Conservation (phyloP, 1,284 basidiomycete genomes). For the Cutaneotrichosporon dermatis region DNA sequence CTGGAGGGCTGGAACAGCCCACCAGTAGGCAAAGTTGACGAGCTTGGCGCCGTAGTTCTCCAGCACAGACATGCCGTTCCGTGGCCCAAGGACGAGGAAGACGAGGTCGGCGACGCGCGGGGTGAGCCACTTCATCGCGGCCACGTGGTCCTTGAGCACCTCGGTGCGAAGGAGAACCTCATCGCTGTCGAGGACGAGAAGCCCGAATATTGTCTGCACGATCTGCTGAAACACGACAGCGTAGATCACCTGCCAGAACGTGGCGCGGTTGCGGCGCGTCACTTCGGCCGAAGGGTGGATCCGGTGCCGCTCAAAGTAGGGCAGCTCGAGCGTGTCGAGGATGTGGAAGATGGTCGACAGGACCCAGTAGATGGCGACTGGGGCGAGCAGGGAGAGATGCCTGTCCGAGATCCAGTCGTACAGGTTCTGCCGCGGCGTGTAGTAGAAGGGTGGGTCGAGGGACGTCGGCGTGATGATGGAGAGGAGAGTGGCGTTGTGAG, state of each 20-base stretch:
- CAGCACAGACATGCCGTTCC: conserved; percentile 46
- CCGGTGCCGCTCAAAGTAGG: conserved; percentile 76
- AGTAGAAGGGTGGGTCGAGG: conserved; percentile 53
- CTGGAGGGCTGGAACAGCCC: conserved; percentile 76
- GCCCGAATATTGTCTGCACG: conserved; percentile 75
- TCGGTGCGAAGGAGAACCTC: conserved; percentile 38
- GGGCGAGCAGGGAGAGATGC: conserved; percentile 66
- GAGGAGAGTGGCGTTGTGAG: conserved; percentile 40
- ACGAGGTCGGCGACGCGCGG: conserved; percentile 51
- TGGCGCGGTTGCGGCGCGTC: conserved; percentile 69
- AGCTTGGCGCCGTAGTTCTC: conserved; percentile 54
- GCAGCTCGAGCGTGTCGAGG: conserved; percentile 69
- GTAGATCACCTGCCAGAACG: conserved; percentile 63
- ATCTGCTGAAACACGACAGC: conserved; percentile 81
- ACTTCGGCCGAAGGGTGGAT: conserved; percentile 86
- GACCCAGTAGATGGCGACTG: conserved; percentile 83
- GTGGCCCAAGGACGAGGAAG: conserved; percentile 51
- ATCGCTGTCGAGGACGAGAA: conserved; percentile 63
- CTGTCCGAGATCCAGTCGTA: conserved; percentile 68
- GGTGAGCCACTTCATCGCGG: conserved; percentile 51
- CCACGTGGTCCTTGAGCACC: conserved; percentile 55
- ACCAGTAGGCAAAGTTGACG: conserved; percentile 84
- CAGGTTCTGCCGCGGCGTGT: conserved; percentile 57
- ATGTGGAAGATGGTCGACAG: conserved; percentile 74
- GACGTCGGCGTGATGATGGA: conserved; percentile 35